These are phyloP conservation scores for Gillenia trifoliata DNA, from an alignment of 306 rosid species.

Conservation along the genomic window DNA sequence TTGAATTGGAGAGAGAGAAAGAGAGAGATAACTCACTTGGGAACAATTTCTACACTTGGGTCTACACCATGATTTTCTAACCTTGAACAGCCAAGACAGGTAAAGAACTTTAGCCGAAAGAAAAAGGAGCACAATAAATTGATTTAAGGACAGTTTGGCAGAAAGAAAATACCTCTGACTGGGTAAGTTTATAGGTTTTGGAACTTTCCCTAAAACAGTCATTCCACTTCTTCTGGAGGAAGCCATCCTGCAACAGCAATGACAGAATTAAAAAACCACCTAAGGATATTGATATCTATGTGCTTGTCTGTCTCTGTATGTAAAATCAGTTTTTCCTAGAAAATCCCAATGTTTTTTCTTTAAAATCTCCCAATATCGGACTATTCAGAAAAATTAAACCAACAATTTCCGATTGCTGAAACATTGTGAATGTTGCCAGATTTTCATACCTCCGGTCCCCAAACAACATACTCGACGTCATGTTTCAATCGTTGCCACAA, in stretches of 20 bases:
- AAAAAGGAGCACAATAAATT: constrained; percentile 10
- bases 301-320: background rate
- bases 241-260: constrained; percentile 56
- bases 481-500: constrained; percentile 44
- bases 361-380: background rate
- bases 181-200: constrained; percentile 91
- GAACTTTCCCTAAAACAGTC: constrained; percentile 96
- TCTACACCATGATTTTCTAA: constrained; percentile 91
- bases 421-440: background rate
- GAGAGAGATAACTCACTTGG: constrained; percentile 55
- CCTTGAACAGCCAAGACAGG: constrained; percentile 48
- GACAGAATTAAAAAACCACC: background rate
- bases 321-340: background rate
- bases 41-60: constrained; percentile 94
- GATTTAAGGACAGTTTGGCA: constrained; percentile 7
- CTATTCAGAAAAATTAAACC: background rate
- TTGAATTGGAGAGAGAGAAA: background rate
- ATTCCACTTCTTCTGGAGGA: constrained; percentile 84
- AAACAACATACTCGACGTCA: constrained; percentile 70
- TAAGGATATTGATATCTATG: background rate
- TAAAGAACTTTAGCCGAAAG: constrained; percentile 25
- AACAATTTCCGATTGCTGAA: background rate
- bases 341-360: background rate
- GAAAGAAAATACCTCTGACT: constrained; percentile 76
- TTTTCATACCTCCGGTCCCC: constrained; percentile 82